Evolutionary conservation across 148 eudicot species (phyloP), one percentile per base, ranked within the genome.

Genomic region (Vaccinium vitisidaea): DNA sequence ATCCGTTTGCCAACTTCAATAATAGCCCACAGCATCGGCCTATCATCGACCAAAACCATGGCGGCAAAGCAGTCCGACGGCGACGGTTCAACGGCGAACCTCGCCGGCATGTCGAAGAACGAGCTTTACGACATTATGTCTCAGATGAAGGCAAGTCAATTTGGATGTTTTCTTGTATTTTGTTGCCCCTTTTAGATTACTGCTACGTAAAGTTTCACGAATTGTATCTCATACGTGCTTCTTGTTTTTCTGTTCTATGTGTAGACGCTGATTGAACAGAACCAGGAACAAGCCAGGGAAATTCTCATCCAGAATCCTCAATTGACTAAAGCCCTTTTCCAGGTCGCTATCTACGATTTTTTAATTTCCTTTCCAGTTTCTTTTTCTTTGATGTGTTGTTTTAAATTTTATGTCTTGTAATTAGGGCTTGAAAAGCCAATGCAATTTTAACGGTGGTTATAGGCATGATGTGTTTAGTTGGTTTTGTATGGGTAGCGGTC

Each of bases 71-170:
- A 87, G 81, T 2, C 91, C 39, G 81, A 90, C 87, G 93, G 93
- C 81, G 99, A 92, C 59, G 98, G 92, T 18, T 23, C 94, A 19
- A 83, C 98, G 78, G 49, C 92, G 59, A 92, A 88, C 85, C 87
- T 94, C 53, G 98, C 94, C 85, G 98, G 98, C 12, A 92, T 96
- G 95, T 92, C 99, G 3, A 95, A 93, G 76, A 85, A 63, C 23
- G 94, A 96, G 84, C 94, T 96, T 67, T 95, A 95, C 87, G 99
- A 94, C 30, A 92, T 96, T 74, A 96, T 96, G 99, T 92, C 87
- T 83, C 99, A 96, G 92, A 93, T 94, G 97, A 96, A 93, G 95
- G 99, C 85, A 74, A n/a, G 30, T 19, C 75, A 8, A 13, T 43
- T 43, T 43, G 46, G 6, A 69, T 53, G 32, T 86, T 36, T 8